Percentiles rank a stretch among this genome's conserved stretches.
Evolutionary conservation across 2,329 filamentous ascomycete species (phyloP).

Genomic region (Cercospora sp.): DNA sequence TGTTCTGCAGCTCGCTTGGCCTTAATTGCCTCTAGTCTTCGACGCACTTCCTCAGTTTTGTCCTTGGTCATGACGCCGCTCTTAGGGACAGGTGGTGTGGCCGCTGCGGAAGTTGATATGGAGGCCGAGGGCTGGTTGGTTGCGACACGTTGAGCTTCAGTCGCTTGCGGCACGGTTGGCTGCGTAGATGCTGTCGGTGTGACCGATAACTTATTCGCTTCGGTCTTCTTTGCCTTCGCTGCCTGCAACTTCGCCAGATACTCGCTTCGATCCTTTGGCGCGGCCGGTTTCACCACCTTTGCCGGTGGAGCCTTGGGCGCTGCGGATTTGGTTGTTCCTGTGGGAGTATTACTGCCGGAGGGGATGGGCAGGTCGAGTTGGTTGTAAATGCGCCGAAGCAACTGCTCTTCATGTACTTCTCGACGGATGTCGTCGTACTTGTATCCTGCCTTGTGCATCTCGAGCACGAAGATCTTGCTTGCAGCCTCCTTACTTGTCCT

Average conservation of each 20-base stretch:
- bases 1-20: slow-evolving; percentile 32
- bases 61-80: slow-evolving; percentile 18
- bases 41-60: slow-evolving; percentile 69
- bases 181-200: background rate
- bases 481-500: slow-evolving; percentile 20
- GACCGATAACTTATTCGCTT: slow-evolving; percentile 16
- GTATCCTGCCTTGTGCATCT: slow-evolving; percentile 60
- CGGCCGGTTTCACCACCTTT: slow-evolving; percentile 18
- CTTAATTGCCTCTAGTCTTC: slow-evolving; percentile 75
- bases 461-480: slow-evolving; percentile 33
- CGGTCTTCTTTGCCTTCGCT: slow-evolving; percentile 63
- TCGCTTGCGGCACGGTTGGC: slow-evolving; percentile 2
- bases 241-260: slow-evolving; percentile 74
- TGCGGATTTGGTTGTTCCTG: slow-evolving; percentile 4
- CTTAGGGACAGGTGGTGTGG: slow-evolving; percentile 9
- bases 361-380: slow-evolving; percentile 57
- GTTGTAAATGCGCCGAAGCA: slow-evolving; percentile 66
- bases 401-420: slow-evolving; percentile 66
- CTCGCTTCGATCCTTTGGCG: slow-evolving; percentile 65
- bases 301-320: slow-evolving; percentile 7
- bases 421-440: slow-evolving; percentile 71
- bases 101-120: background rate
- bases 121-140: background rate
- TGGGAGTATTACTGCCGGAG: background rate
- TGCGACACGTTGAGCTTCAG: background rate